phyloP scores from a whole-genome alignment of 805 yeast species.

The Barnettozyma sucrosica region DNA sequence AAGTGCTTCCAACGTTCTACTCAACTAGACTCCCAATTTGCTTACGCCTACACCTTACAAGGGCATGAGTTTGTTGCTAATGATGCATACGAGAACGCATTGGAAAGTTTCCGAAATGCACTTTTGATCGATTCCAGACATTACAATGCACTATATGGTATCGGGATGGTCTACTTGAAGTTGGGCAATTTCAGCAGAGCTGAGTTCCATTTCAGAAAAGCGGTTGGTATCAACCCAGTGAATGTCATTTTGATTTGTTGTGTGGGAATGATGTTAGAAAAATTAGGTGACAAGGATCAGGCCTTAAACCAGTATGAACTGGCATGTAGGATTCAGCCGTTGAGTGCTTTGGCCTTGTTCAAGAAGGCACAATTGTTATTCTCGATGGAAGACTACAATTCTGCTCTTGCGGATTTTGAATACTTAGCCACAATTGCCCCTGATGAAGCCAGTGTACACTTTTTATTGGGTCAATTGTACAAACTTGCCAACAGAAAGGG shows the following conservation, averaged over 20 bases:
- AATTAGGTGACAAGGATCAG: constrained; percentile 55
- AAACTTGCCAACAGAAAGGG: constrained; percentile 66
- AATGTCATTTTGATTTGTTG: constrained; percentile 88
- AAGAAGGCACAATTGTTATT: constrained; percentile 81
- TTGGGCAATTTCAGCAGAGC: constrained; percentile 82
- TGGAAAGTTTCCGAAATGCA: constrained; percentile 75
- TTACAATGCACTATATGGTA: constrained; percentile 92
- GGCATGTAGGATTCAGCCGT: constrained; percentile 81
- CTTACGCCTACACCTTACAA: constrained; percentile 86
- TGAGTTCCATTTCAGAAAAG: constrained; percentile 80
- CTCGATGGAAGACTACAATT: constrained; percentile 61
- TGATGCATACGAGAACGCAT: constrained; percentile 87
- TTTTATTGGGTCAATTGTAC: constrained; percentile 80
- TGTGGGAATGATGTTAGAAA: constrained; percentile 89
- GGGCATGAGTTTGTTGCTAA: constrained; percentile 88
- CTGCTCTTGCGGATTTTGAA: constrained; percentile 72
- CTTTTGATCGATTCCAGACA: constrained; percentile 72
- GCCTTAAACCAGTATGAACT: constrained; percentile 79
- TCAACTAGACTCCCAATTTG: constrained; percentile 58
- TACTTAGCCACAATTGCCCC: constrained; percentile 73
- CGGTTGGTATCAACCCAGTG: constrained; percentile 82
- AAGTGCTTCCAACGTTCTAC: constrained; percentile 79
- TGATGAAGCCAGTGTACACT: constrained; percentile 92
- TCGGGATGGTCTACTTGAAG: constrained; percentile 89
- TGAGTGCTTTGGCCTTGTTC: constrained; percentile 79